These are phyloP conservation scores for Debaryomyces castellii DNA, from an alignment of 805 yeast species.

Conservation along the genomic window DNA sequence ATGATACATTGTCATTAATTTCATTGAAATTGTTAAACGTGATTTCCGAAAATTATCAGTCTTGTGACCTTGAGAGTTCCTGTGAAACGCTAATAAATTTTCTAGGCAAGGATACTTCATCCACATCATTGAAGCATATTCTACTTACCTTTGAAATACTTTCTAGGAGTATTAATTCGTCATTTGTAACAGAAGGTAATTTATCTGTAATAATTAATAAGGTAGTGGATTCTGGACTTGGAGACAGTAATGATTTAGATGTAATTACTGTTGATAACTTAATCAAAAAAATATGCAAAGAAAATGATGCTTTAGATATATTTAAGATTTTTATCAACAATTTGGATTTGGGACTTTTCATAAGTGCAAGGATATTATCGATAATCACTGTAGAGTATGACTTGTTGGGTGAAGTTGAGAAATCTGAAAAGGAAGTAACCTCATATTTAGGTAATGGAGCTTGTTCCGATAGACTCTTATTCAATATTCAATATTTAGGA, in stretches of 20 bases:
- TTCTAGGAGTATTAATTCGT: background rate
- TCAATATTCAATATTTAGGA: constrained; percentile 48
- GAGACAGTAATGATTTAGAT: constrained; percentile 17
- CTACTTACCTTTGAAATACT: constrained; percentile 2
- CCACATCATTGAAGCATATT: constrained; percentile 2
- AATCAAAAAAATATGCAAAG: constrained; percentile 6
- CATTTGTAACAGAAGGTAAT: background rate
- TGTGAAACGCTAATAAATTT: constrained; percentile 1
- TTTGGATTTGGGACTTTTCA: constrained; percentile 18
- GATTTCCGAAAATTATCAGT: constrained; percentile 2
- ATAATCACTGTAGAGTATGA: constrained; percentile 22
- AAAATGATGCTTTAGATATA: constrained; percentile 1
- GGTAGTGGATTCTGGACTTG: constrained; percentile 15
- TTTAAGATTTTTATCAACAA: constrained; percentile 5
- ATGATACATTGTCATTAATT: constrained; percentile 21
- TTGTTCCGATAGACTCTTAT: constrained; percentile 18
- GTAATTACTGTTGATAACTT: constrained; percentile 14
- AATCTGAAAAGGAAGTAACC: constrained; percentile 28
- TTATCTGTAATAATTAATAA: constrained; percentile 6
- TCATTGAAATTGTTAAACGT: constrained; percentile 19
- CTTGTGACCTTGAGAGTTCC: background rate
- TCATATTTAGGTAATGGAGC: constrained; percentile 35
- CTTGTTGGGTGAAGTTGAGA: constrained; percentile 17
- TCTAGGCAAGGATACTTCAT: constrained; percentile 1
- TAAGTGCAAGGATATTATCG: constrained; percentile 32